Evolutionary conservation across 1,284 basidiomycete genomes (phyloP).

Genomic region (Cryptococcus jaspeensis): DNA sequence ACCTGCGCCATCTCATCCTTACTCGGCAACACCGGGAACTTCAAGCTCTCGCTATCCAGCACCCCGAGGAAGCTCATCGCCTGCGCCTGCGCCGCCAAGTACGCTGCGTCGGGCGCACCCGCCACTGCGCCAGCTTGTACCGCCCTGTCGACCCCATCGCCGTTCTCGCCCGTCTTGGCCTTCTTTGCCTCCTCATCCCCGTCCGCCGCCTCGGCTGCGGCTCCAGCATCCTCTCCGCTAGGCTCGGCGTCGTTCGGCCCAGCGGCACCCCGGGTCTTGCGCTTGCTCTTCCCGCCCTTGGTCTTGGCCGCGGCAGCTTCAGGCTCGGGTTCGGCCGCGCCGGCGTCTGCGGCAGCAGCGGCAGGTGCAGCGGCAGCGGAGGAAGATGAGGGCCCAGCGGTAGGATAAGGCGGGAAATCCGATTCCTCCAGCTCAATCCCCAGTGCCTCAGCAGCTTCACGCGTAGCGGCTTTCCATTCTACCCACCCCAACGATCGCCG

Average conservation of each 20-base stretch:
- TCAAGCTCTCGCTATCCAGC: conserved; percentile 66
- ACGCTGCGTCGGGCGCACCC: conserved; percentile 16
- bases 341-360: conserved; percentile 5
- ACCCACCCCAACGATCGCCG: not conserved
- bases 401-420: conserved; percentile 16
- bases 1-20: conserved; percentile 75
- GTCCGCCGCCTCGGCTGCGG: conserved; percentile 7
- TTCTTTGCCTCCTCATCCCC: conserved; percentile 13
- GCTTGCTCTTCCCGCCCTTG: conserved; percentile 21
- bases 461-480: conserved; percentile 68
- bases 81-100: conserved; percentile 20
- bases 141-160: too few relatives aligned
- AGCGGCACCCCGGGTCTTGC: conserved; percentile 24
- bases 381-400: conserved; percentile 8
- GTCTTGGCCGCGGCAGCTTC: not conserved
- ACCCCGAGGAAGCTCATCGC: conserved; percentile 64
- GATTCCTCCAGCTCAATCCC: conserved; percentile 5
- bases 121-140: conserved; percentile 6
- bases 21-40: conserved; percentile 71
- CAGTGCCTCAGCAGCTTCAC: conserved; percentile 23
- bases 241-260: not conserved
- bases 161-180: conserved; percentile 5
- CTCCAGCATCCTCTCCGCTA: conserved; percentile 6
- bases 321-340: not conserved
- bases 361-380: not conserved